phyloP scores from a whole-genome alignment of 495 filamentous ascomycete species.

The Saxispiralis lemnorum region DNA sequence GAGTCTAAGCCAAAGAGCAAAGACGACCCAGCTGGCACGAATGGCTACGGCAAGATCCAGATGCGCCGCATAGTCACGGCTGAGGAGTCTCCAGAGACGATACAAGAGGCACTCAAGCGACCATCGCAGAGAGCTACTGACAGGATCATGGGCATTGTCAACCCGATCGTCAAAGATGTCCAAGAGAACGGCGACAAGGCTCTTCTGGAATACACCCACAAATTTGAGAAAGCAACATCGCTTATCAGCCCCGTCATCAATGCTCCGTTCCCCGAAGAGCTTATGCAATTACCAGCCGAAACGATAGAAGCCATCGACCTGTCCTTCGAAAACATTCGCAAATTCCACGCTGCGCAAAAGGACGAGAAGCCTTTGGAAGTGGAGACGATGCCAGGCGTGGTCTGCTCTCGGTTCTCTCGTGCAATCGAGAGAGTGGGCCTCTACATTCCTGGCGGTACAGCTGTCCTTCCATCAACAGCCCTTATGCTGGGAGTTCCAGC shows the following conservation, averaged over 20 bases:
- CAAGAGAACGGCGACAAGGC: slow-evolving; percentile 66
- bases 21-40: slow-evolving; percentile 29
- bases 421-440: slow-evolving; percentile 87
- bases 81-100: slow-evolving; percentile 37
- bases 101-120: slow-evolving; percentile 56
- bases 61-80: slow-evolving; percentile 65
- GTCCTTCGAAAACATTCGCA: slow-evolving; percentile 81
- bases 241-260: slow-evolving; percentile 72
- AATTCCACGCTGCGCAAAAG: slow-evolving; percentile 80
- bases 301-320: slow-evolving; percentile 81
- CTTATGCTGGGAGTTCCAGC: slow-evolving; percentile 96
- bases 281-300: slow-evolving; percentile 72
- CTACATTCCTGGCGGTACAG: slow-evolving; percentile 89
- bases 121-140: slow-evolving; percentile 88
- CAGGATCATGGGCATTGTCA: slow-evolving; percentile 71
- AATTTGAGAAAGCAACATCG: slow-evolving; percentile 87
- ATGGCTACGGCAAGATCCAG: slow-evolving; percentile 44
- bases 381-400: slow-evolving; percentile 93
- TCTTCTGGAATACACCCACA: slow-evolving; percentile 79
- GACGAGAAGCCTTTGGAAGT: slow-evolving; percentile 62
- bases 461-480: slow-evolving; percentile 85
- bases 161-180: slow-evolving; percentile 77
- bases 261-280: slow-evolving; percentile 63
- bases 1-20: slow-evolving; percentile 27
- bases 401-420: slow-evolving; percentile 81